phyloP scores from a whole-genome alignment of 306 rosid genomes.

The Quercus agrifolia region DNA sequence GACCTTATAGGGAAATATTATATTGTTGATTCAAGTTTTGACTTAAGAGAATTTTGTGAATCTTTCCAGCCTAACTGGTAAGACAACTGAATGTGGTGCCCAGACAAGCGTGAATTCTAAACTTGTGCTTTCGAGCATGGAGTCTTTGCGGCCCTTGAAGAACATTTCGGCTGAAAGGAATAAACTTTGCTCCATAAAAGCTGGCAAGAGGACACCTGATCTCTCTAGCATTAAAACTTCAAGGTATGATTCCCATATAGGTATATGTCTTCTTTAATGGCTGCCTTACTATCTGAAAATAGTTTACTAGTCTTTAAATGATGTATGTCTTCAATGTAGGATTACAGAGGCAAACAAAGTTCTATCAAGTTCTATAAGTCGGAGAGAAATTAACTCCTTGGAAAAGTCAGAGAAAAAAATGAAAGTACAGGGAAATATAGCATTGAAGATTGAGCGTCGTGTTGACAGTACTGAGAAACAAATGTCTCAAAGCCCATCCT shows the following conservation, averaged over 20 bases:
- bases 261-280: conserved; percentile 2
- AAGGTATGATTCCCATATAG: conserved; percentile 36
- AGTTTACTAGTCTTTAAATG: conserved; percentile 16
- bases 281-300: neutral
- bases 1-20: conserved; percentile 9
- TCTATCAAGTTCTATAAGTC: conserved; percentile 31
- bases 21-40: conserved; percentile 15
- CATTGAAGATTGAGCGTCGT: conserved; percentile 31
- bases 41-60: conserved; percentile 24
- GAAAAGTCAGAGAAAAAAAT: conserved; percentile 27
- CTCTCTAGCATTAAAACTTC: conserved; percentile 45
- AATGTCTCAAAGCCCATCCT: conserved; percentile 25
- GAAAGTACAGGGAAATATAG: conserved; percentile 31
- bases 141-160: conserved; percentile 37
- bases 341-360: conserved; percentile 31
- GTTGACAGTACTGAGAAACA: conserved; percentile 39
- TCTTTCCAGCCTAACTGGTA: conserved; percentile 40
- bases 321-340: conserved; percentile 32
- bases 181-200: conserved; percentile 39
- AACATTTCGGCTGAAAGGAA: conserved; percentile 39
- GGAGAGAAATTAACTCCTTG: conserved; percentile 30
- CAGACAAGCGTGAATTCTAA: conserved; percentile 38
- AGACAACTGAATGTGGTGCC: conserved; percentile 25
- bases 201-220: conserved; percentile 39
- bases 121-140: conserved; percentile 29